Conservation (phyloP, 345 rosid species). For the Microcos paniculata region DNA sequence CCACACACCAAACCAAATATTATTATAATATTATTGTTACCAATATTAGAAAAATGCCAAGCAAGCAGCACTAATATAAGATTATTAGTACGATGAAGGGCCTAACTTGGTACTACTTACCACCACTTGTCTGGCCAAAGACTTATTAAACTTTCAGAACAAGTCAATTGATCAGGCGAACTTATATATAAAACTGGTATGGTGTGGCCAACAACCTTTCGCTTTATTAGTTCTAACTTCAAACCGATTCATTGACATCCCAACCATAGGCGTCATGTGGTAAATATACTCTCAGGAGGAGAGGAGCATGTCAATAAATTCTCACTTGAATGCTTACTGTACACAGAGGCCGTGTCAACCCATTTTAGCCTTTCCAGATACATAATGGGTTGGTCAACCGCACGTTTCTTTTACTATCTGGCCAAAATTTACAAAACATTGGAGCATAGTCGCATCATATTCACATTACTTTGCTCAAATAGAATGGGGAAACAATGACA, state of each 20-base stretch:
- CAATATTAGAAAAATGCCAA: background rate
- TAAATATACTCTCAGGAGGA: background rate
- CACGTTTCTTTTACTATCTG: background rate
- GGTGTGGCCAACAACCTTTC: slow-evolving; percentile 12
- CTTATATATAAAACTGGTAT: background rate
- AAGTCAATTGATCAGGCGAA: background rate
- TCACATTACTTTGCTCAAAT: background rate
- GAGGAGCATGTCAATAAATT: background rate
- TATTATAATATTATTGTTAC: too few species aligned
- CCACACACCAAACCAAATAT: background rate
- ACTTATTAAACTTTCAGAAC: background rate
- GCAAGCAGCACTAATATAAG: too few species aligned
- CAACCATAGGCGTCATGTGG: background rate
- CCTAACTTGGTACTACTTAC: background rate
- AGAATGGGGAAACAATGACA: background rate
- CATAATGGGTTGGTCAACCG: background rate
- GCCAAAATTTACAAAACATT: background rate
- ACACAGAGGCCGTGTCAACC: background rate
- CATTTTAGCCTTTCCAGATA: background rate
- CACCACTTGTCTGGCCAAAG: background rate
- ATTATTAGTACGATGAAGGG: background rate
- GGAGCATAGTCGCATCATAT: background rate
- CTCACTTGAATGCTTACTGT: background rate
- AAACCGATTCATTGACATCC: background rate
- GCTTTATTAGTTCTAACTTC: background rate